Base-by-base conservation (phyloP, 2,329 filamentous ascomycete species). In the Blumeriella jaapii region DNA sequence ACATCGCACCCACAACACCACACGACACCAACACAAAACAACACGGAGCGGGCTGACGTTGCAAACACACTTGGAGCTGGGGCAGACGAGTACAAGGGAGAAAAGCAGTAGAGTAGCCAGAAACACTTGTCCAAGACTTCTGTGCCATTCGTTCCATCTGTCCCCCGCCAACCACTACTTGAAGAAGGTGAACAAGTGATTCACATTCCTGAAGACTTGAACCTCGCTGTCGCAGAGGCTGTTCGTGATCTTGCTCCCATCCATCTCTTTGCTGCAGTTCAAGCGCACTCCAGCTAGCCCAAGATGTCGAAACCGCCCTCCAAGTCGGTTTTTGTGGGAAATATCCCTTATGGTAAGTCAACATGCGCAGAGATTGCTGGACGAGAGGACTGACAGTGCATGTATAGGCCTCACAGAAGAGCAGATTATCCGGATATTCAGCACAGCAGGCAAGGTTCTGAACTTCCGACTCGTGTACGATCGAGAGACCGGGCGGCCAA, bases 401-500 rank as follows among this genome's bases (percentile, higher is more conserved):
- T 7, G 34, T 39, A n/a, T n/a, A 94, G 87, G 89, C 45, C 77
- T 95, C 46, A 93, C 86, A 18, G 91, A 98, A 62, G 87, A 96
- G 58, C 83, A 94, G 58, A 94, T 98, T 52, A 81, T 80, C 55
- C 84, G 95, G 50, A 93, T 93, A 42, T 93, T 96, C 59, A 83
- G 78, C 56, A 81, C 82, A 46, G 86, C 83, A 34, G 91, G 91
- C 39, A 83, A 87, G 47, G 89, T 96, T 1, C 69, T 93, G 40
- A 89, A 82, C 57, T 96, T 96, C 58, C 77, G 89, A 34, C 71
- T 96, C 31, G 89, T 96, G 46, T 93, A 94, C 61, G 93, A 96
- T 63, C 82, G 86, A 34, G 89, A 96, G 54, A 95, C 87, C 2
- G 87, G 89, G 26, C 78, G 85, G 38, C 87, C 91, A 1, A 96